These are phyloP conservation scores for Xylariaceae sp. DNA, from an alignment of 2,329 filamentous ascomycete genomes.

Conservation along the genomic window DNA sequence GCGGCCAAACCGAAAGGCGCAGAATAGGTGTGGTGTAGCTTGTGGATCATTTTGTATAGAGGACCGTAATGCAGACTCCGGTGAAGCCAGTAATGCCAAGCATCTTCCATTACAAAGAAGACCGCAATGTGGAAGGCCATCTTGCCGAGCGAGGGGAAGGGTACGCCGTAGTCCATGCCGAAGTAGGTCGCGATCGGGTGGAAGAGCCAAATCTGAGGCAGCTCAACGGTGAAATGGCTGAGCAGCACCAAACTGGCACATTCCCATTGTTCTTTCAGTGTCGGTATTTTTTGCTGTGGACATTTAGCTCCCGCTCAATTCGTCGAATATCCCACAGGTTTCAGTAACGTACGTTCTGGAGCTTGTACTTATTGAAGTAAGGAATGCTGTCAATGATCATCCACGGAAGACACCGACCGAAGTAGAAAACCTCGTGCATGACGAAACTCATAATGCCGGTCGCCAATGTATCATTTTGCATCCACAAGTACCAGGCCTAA, in stretches of 20 bases:
- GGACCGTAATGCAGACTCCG: conserved; percentile 91
- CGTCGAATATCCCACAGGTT: not conserved
- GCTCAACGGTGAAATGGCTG: conserved; percentile 95
- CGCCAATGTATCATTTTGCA: conserved; percentile 95
- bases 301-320: conserved; percentile 26
- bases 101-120: conserved; percentile 94
- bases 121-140: conserved; percentile 90
- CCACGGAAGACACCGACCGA: conserved; percentile 87
- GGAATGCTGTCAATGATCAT: conserved; percentile 89
- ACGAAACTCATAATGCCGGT: conserved; percentile 97
- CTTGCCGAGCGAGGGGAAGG: conserved; percentile 82
- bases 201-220: conserved; percentile 99
- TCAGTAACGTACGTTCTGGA: conserved; percentile 70
- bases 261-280: conserved; percentile 89
- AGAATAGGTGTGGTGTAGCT: conserved; percentile 98
- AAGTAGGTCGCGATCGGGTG: conserved; percentile 94
- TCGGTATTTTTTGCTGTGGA: conserved; percentile 75
- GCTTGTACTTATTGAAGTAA: conserved; percentile 90
- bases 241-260: conserved; percentile 92
- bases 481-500: conserved; percentile 90
- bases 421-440: conserved; percentile 95
- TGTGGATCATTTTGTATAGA: conserved; percentile 96
- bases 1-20: conserved; percentile 95
- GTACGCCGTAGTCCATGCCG: conserved; percentile 84
- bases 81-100: conserved; percentile 99